Evolutionary conservation across 2,329 filamentous ascomycete species (phyloP).

Genomic region (Stylonectria norvegica): DNA sequence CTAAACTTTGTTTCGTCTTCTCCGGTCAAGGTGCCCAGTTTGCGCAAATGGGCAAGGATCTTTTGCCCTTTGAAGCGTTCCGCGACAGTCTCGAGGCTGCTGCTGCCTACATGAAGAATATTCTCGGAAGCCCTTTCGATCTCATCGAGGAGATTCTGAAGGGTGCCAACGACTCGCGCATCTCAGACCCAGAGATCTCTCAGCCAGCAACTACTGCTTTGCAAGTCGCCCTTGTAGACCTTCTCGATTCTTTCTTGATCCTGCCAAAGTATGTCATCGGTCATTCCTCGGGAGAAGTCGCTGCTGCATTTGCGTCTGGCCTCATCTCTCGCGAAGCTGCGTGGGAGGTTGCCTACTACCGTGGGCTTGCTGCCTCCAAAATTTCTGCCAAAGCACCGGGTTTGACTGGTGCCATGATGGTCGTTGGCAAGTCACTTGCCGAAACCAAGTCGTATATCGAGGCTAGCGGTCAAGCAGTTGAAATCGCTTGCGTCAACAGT

Average conservation of each 20-base stretch:
- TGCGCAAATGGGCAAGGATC: slow-evolving; percentile 40
- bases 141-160: slow-evolving; percentile 37
- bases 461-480: slow-evolving; percentile 16
- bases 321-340: slow-evolving; percentile 36
- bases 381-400: slow-evolving; percentile 26
- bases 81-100: slow-evolving; percentile 36
- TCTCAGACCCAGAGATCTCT: slow-evolving; percentile 36
- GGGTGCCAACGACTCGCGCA: slow-evolving; percentile 19
- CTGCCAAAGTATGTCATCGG: slow-evolving; percentile 37
- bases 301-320: slow-evolving; percentile 41
- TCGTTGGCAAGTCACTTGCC: slow-evolving; percentile 32
- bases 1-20: slow-evolving; percentile 40
- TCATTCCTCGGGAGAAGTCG: slow-evolving; percentile 47
- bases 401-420: slow-evolving; percentile 41
- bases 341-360: slow-evolving; percentile 41
- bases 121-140: slow-evolving; percentile 32
- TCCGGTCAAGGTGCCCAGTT: slow-evolving; percentile 44
- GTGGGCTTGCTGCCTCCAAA: slow-evolving; percentile 35
- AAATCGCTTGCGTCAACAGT: slow-evolving; percentile 45
- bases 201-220: slow-evolving; percentile 42
- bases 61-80: slow-evolving; percentile 42
- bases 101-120: slow-evolving; percentile 27
- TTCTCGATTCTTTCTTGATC: slow-evolving; percentile 34
- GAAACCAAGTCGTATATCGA: slow-evolving; percentile 29
- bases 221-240: slow-evolving; percentile 41